Evolutionary conservation across 176 grass and related monocot genomes (phyloP).

Genomic region (Rhynchospora breviuscula): DNA sequence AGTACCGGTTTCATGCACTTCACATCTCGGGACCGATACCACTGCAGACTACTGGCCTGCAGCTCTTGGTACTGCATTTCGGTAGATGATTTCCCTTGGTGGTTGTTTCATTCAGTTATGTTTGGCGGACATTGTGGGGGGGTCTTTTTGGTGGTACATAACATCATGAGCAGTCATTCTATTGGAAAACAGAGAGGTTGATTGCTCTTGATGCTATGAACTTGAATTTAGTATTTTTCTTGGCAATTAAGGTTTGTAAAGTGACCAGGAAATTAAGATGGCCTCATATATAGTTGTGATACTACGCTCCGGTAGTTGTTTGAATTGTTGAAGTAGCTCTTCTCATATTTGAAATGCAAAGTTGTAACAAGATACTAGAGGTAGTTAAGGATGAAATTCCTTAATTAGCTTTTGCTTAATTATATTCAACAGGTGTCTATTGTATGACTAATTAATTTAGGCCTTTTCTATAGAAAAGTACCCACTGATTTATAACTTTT

Average conservation of each 20-base stretch:
- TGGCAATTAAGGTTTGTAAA: conserved; percentile 28
- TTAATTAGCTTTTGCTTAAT: conserved; percentile 3
- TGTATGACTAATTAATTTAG: neutral
- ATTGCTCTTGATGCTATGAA: conserved; percentile 90
- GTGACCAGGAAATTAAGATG: conserved; percentile 21
- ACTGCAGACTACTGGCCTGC: conserved; percentile 57
- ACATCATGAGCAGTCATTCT: conserved; percentile 88
- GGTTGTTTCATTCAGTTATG: neutral
- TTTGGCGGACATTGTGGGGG: neutral
- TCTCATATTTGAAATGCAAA: conserved; percentile 9
- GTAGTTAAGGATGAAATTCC: conserved; percentile 2
- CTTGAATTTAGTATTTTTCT: conserved; percentile 24
- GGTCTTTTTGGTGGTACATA: conserved; percentile 40
- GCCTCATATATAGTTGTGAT: conserved; percentile 19
- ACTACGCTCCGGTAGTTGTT: conserved; percentile 1
- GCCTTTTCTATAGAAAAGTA: no score
- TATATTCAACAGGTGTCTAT: neutral
- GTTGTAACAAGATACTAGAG: conserved; percentile 7
- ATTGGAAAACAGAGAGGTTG: conserved; percentile 40
- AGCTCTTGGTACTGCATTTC: conserved; percentile 13
- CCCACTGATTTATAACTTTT: no score
- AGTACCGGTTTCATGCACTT: conserved; percentile 64
- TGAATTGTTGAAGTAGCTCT: conserved; percentile 1
- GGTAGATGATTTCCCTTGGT: conserved; percentile 24
- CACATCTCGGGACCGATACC: conserved; percentile 38